These are phyloP conservation scores for Nitzschia sp. DNA, from an alignment of 108 stramenopile species.

Conservation along the genomic window DNA sequence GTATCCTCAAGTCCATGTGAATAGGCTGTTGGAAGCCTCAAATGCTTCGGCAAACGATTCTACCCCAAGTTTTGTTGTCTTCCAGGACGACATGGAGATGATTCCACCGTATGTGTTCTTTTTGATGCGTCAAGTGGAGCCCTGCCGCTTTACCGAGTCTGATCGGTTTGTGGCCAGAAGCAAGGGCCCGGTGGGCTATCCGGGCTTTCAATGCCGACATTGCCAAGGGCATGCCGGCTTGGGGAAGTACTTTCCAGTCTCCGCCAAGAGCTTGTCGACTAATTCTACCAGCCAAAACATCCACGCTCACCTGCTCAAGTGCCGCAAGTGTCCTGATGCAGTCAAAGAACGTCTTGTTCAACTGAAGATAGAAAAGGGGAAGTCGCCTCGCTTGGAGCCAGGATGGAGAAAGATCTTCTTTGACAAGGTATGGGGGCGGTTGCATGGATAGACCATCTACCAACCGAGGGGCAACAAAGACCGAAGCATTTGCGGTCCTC, in stretches of 20 bases:
- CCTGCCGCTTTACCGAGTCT: conserved; percentile 60
- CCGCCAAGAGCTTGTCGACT: conserved; percentile 50
- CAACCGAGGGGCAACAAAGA: not conserved
- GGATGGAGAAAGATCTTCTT: conserved; percentile 72
- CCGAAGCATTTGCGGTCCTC: too few species aligned
- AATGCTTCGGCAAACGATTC: not conserved
- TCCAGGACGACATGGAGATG: conserved; percentile 41
- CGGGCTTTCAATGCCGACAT: conserved; percentile 73
- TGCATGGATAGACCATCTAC: conserved; percentile 36
- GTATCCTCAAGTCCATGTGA: not conserved
- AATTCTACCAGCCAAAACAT: conserved; percentile 73
- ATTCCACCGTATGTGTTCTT: conserved; percentile 63
- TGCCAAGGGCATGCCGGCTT: conserved; percentile 70
- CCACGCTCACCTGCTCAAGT: conserved; percentile 64
- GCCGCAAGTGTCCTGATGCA: conserved; percentile 50
- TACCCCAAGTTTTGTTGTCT: conserved; percentile 37
- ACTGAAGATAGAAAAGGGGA: conserved; percentile 52
- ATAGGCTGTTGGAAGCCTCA: not conserved
- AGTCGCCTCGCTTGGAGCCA: conserved; percentile 47
- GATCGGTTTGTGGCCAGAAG: conserved; percentile 70
- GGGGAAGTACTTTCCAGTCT: conserved; percentile 69
- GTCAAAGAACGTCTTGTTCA: conserved; percentile 50
- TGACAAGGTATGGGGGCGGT: conserved; percentile 59
- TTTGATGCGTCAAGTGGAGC: conserved; percentile 65
- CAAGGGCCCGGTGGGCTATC: conserved; percentile 62